phyloP scores from a whole-genome alignment of 805 yeast species.

The Myxozyma vanderwaltii region DNA sequence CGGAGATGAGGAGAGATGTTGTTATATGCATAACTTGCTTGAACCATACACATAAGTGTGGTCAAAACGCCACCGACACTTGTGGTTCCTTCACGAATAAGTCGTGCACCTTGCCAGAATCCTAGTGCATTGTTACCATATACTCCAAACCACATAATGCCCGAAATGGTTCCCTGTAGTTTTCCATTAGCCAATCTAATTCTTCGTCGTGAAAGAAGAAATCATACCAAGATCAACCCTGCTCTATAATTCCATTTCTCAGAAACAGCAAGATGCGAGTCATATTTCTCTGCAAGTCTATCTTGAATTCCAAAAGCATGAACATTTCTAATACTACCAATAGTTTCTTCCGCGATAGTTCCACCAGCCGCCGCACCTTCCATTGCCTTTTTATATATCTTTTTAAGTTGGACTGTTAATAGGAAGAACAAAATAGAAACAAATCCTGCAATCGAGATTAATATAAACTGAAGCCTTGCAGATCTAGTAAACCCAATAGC shows the following conservation, averaged over 20 bases:
- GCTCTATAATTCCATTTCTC: constrained; percentile 30
- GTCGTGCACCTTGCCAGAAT: constrained; percentile 49
- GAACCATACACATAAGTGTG: constrained; percentile 35
- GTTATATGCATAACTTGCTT: constrained; percentile 47
- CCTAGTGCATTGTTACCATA: constrained; percentile 65
- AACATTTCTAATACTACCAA: constrained; percentile 47
- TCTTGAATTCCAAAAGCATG: constrained; percentile 47
- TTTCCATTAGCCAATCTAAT: no score
- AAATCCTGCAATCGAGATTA: constrained; percentile 42
- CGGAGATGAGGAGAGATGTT: constrained; percentile 46
- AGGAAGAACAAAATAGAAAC: constrained; percentile 39
- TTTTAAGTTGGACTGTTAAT: no score
- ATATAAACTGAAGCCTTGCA: constrained; percentile 45
- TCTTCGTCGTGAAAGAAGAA: background rate
- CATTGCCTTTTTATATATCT: constrained; percentile 11
- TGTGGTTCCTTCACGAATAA: constrained; percentile 40
- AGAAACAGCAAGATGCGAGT: constrained; percentile 38
- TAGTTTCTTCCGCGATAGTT: constrained; percentile 47
- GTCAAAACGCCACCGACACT: constrained; percentile 43
- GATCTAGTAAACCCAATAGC: constrained; percentile 44
- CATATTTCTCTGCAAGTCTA: constrained; percentile 42
- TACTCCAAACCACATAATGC: constrained; percentile 58
- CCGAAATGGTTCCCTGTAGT: no score
- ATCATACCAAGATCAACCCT: constrained; percentile 32
- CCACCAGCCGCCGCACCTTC: constrained; percentile 34